Conservation (phyloP, 1,139 yeast genomes). For the Yamadazyma friedrichii region DNA sequence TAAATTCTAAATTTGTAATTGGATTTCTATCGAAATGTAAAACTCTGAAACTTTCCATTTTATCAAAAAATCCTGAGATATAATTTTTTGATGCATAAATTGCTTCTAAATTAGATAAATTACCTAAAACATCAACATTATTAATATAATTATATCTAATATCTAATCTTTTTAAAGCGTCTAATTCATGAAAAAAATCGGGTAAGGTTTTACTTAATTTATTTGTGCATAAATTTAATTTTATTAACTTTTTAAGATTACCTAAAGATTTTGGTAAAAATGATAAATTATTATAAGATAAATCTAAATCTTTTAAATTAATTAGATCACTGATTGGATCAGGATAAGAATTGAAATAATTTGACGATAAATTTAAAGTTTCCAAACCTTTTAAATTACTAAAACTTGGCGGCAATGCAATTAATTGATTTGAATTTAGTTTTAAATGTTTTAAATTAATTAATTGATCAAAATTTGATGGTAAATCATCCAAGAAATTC, state of each 20-base stretch:
- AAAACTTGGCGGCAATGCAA: constrained; percentile 62
- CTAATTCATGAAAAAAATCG: constrained; percentile 48
- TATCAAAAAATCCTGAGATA: constrained; percentile 68
- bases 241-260: constrained; percentile 57
- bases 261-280: constrained; percentile 63
- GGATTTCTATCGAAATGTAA: constrained; percentile 65
- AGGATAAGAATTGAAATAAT: constrained; percentile 69
- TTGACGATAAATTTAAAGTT: constrained; percentile 74
- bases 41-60: constrained; percentile 55
- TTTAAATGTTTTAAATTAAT: constrained; percentile 54
- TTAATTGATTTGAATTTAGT: constrained; percentile 72
- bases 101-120: constrained; percentile 67
- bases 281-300: constrained; percentile 76
- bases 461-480: constrained; percentile 55
- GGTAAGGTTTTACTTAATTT: constrained; percentile 60
- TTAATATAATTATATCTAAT: constrained; percentile 71
- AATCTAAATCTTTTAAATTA: constrained; percentile 65
- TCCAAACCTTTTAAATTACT: constrained; percentile 55
- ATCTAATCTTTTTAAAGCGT: constrained; percentile 70
- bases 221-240: constrained; percentile 75
- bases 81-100: constrained; percentile 76
- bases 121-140: constrained; percentile 61
- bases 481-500: constrained; percentile 66
- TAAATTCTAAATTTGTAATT: constrained; percentile 69
- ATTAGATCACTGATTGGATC: constrained; percentile 63